Evolutionary conservation across 1,139 yeast species (phyloP).

Genomic region (Lodderomyces elongisporus): DNA sequence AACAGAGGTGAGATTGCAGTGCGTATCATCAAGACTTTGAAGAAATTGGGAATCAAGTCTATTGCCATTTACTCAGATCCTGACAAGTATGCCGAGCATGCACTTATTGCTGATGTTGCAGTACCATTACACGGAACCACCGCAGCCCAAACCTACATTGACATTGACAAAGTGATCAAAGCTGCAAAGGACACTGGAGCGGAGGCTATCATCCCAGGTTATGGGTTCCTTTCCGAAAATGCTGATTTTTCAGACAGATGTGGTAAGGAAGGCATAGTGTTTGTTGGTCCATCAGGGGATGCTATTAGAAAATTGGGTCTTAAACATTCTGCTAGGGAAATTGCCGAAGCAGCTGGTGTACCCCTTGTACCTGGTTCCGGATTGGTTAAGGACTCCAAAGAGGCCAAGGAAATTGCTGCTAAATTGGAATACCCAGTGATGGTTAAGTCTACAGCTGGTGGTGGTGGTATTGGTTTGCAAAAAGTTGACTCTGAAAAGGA

Average conservation of each 20-base stretch:
- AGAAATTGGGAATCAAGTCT: conserved; percentile 68
- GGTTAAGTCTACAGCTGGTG: conserved; percentile 98
- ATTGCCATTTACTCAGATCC: conserved; percentile 90
- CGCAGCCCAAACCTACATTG: conserved; percentile 87
- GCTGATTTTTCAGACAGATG: conserved; percentile 93
- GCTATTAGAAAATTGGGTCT: conserved; percentile 87
- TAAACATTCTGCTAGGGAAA: conserved; percentile 93
- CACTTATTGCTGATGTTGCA: conserved; percentile 72
- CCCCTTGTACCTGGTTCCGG: conserved; percentile 96
- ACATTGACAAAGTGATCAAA: conserved; percentile 72
- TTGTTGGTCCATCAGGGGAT: conserved; percentile 94
- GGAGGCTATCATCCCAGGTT: conserved; percentile 94
- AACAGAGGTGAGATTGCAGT: conserved; percentile 98
- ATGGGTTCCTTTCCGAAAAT: conserved; percentile 93
- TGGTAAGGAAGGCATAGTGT: conserved; percentile 73
- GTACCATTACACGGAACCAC: conserved; percentile 74
- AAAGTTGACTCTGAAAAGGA: conserved; percentile 81
- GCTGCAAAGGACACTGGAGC: conserved; percentile 84
- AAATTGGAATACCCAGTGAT: conserved; percentile 82
- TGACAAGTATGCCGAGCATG: conserved; percentile 86
- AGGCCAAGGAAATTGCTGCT: conserved; percentile 74
- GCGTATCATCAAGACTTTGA: conserved; percentile 81
- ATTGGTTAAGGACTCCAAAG: conserved; percentile 61
- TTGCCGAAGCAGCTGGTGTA: conserved; percentile 82
- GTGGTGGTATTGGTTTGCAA: conserved; percentile 97